Evolutionary conservation across 768 basidiomycete species (phyloP).

Genomic region (Rhizopogon salebrosus): DNA sequence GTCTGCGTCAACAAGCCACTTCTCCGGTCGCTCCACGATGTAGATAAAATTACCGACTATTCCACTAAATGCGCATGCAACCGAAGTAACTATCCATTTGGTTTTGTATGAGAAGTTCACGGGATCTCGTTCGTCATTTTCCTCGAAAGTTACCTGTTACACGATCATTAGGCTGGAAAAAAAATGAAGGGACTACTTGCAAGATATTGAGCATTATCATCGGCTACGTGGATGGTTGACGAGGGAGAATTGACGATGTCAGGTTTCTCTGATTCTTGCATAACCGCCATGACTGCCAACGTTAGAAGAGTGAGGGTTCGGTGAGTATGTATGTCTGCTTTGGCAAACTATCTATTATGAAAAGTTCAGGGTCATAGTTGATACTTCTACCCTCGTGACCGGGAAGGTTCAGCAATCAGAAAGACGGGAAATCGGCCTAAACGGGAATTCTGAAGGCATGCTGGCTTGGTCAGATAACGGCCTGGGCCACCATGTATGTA

Average conservation of each 20-base stretch:
- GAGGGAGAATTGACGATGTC: not conserved
- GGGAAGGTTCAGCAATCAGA: not conserved
- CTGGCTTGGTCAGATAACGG: too few species aligned
- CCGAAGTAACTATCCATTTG: constrained; percentile 31
- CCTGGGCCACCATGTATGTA: too few species aligned
- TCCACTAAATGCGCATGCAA: constrained; percentile 16
- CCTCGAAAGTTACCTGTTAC: constrained; percentile 30
- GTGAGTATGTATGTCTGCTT: not conserved
- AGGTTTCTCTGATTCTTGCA: not conserved
- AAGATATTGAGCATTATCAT: not conserved
- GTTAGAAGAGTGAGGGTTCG: not conserved
- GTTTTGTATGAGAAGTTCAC: constrained; percentile 23
- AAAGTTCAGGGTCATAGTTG: not conserved
- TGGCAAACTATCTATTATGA: not conserved
- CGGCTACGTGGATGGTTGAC: not conserved
- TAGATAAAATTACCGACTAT: constrained; percentile 9
- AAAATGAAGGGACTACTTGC: not conserved
- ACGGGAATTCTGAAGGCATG: not conserved
- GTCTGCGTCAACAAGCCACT: not conserved
- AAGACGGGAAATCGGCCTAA: not conserved
- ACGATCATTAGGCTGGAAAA: not conserved
- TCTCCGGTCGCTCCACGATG: not conserved
- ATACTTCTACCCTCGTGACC: not conserved
- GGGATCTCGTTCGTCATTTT: constrained; percentile 32
- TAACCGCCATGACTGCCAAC: not conserved